Conservation (phyloP, 495 filamentous ascomycete species). For the Hypomontagnella submonticulosa region DNA sequence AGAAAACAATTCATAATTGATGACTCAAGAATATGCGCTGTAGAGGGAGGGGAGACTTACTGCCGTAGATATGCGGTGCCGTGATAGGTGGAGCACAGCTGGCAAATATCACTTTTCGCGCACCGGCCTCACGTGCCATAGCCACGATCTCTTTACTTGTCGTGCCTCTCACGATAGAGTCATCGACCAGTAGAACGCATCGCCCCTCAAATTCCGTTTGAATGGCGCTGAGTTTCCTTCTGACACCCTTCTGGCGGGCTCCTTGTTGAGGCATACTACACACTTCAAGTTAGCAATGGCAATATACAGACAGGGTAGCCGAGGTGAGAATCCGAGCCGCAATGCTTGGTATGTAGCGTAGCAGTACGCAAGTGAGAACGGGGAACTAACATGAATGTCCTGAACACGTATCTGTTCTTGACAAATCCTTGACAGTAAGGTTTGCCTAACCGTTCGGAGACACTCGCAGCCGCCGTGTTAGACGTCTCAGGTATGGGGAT, state of each 20-base stretch:
- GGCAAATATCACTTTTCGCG: constrained; percentile 90
- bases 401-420: constrained; percentile 96
- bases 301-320: no score
- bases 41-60: constrained; percentile 22
- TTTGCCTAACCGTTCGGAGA: constrained; percentile 80
- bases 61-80: constrained; percentile 59
- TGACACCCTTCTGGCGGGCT: constrained; percentile 80
- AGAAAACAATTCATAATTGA: constrained; percentile 21
- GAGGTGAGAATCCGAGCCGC: no score
- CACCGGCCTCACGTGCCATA: constrained; percentile 90
- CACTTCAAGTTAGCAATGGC: constrained; percentile 1
- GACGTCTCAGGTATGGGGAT: constrained; percentile 91
- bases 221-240: constrained; percentile 85
- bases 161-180: constrained; percentile 93
- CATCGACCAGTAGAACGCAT: constrained; percentile 88
- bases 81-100: constrained; percentile 89
- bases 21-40: neutral
- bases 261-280: constrained; percentile 64
- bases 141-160: constrained; percentile 90
- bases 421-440: constrained; percentile 84
- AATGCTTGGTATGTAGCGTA: constrained; percentile 46
- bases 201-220: constrained; percentile 85
- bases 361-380: neutral
- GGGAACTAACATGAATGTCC: constrained; percentile 77
- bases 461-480: constrained; percentile 83